A percentile compares a stretch with the other conserved stretches of the same genome.
Conservation (phyloP, 1,139 yeast genomes). For the Sugiyamaella neomexicana region DNA sequence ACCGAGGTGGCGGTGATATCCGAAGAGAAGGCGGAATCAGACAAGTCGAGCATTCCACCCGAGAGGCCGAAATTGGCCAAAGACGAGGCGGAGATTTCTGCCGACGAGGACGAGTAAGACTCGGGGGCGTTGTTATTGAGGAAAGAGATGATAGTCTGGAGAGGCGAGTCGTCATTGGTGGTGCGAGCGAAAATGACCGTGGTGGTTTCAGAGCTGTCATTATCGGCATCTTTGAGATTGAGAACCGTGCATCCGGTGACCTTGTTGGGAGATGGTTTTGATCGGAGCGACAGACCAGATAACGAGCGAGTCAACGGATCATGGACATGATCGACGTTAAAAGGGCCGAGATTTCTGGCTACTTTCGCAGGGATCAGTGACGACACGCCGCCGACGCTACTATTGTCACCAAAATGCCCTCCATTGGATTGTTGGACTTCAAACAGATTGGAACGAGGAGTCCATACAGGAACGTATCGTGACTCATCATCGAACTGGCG, state of each 20-base stretch:
- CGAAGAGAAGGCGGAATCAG: conserved; percentile 6
- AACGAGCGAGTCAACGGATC: conserved; percentile 9
- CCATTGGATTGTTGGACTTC: conserved; percentile 13
- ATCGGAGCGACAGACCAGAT: background rate
- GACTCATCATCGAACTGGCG: conserved; percentile 15
- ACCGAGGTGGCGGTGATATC: conserved; percentile 40
- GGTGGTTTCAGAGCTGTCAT: conserved; percentile 18
- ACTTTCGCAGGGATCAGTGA: conserved; percentile 13
- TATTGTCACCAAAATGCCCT: conserved; percentile 9
- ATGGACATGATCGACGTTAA: conserved; percentile 12
- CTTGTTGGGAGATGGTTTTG: conserved; percentile 13
- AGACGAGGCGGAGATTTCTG: conserved; percentile 7
- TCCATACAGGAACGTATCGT: conserved; percentile 16
- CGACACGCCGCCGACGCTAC: conserved; percentile 9
- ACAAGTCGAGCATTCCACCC: conserved; percentile 14
- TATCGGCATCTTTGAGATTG: conserved; percentile 19
- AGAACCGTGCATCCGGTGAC: conserved; percentile 21
- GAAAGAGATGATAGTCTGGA: conserved; percentile 22
- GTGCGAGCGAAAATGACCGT: conserved; percentile 26
- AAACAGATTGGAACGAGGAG: conserved; percentile 16
- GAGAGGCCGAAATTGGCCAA: conserved; percentile 9
- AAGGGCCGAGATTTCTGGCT: conserved; percentile 19
- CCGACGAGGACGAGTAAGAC: conserved; percentile 13
- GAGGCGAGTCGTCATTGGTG: conserved; percentile 20
- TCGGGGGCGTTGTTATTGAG: conserved; percentile 22